phyloP scores from a whole-genome alignment of 768 basidiomycete genomes.

The Trametes cubensis region DNA sequence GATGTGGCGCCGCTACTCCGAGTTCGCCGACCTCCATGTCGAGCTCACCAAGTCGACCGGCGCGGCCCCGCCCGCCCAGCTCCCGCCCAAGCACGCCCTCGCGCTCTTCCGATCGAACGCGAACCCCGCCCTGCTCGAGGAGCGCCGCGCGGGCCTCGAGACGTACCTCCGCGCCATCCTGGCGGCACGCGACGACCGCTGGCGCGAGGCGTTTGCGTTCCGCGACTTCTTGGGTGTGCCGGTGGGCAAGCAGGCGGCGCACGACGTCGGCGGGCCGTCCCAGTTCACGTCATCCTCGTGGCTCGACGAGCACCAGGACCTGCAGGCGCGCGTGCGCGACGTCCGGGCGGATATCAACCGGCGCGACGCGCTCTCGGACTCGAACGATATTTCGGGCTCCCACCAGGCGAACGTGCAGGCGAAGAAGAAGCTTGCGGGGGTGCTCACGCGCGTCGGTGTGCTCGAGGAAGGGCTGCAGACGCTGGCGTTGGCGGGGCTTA shows the following conservation, averaged over 20 bases:
- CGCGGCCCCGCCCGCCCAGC: conserved; percentile 72
- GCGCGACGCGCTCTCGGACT: conserved; percentile 80
- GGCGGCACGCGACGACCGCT: conserved; percentile 75
- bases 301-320: conserved; percentile 85
- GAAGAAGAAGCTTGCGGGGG: conserved; percentile 80
- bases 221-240: conserved; percentile 88
- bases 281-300: conserved; percentile 80
- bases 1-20: conserved; percentile 93
- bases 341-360: conserved; percentile 86
- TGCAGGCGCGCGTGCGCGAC: conserved; percentile 76
- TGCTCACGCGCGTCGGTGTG: conserved; percentile 71
- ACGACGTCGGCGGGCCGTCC: conserved; percentile 29
- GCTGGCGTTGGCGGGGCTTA: conserved; percentile 72
- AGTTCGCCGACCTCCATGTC: conserved; percentile 85
- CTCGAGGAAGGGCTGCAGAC: conserved; percentile 71
- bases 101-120: conserved; percentile 62
- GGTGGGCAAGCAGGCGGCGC: conserved; percentile 48
- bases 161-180: conserved; percentile 85
- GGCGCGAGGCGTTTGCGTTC: conserved; percentile 80
- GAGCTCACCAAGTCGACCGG: conserved; percentile 82
- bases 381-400: conserved; percentile 71
- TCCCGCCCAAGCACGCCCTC: conserved; percentile 85
- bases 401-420: conserved; percentile 83
- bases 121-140: conserved; percentile 69
- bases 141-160: conserved; percentile 78